Base-by-base conservation (phyloP, 2,329 filamentous ascomycete genomes). In the Apiospora phragmitis region DNA sequence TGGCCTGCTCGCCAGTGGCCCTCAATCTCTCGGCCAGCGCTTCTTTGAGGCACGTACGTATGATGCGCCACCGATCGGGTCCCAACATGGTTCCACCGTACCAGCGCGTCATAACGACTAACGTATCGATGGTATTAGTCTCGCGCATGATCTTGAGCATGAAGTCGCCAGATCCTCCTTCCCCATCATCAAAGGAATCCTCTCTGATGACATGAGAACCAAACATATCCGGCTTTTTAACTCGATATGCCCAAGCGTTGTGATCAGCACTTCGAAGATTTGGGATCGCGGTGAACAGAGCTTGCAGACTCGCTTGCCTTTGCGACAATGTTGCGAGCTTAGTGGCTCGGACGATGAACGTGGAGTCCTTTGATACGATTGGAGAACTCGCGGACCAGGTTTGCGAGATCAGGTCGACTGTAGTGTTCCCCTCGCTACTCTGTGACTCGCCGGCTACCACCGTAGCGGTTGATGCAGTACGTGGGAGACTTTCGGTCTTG, bases 11-110 rank as follows among this genome's bases (percentile, higher is more conserved):
- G 69, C 81, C 85, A 0, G 84, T 80, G 47, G 83, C 76, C 4
- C 85, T 81, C 62, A 86, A 76, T 7, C 85, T 81, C 74, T 87
- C 86, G 1, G 87, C 85, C 24, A 91, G 79, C 1, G 87, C 87
- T 65, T 88, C 85, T 43, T 85, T 84, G 66, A 88, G 83, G 55
- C 86, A 87, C 71, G 86, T 85, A 3, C 86, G 84, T 87, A 91
- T 91, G 71, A 91, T 83, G 16, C 88, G 83, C 88, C 88, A 91
- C 24, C 89, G 84, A 75, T 91, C 89, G 0, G 87, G 85, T 0
- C 89, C 89, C 3, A 91, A 83, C 83, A 91, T 85, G 12, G 88
- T 80, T 9, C 89, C 89, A 26, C 89, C 89, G 72, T 87, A 91
- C 89, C 89, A 91, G 45, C 89, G 82, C 21, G 87, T 88, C 74